These are phyloP conservation scores for Aspergillus asperescens DNA, from an alignment of 495 filamentous ascomycete species.

Conservation along the genomic window DNA sequence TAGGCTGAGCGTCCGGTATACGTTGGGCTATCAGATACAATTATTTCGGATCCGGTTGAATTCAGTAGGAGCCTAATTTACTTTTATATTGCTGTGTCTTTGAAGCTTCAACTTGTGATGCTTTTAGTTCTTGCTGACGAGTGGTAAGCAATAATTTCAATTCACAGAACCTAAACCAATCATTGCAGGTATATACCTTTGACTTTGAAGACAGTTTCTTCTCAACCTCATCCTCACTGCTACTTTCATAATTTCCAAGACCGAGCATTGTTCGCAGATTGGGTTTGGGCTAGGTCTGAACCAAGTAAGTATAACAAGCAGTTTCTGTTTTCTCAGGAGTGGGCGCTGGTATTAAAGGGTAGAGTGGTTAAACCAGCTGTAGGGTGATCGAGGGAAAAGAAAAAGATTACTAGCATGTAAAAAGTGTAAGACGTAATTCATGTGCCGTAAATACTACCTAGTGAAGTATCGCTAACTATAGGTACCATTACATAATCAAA, in stretches of 20 bases:
- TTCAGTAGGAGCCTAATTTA: constrained; percentile 10
- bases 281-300: background rate
- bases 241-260: constrained; percentile 70
- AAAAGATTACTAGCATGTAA: too few relatives aligned
- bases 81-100: constrained; percentile 14
- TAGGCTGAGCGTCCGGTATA: background rate
- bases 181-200: constrained; percentile 18
- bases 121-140: constrained; percentile 11
- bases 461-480: too few relatives aligned
- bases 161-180: background rate
- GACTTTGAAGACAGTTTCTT: constrained; percentile 7
- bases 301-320: background rate
- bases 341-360: too few relatives aligned
- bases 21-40: constrained; percentile 2
- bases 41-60: background rate
- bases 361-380: too few relatives aligned
- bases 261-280: constrained; percentile 49
- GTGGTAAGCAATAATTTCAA: background rate
- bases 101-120: background rate
- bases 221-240: constrained; percentile 64
- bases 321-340: too few relatives aligned
- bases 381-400: too few relatives aligned
- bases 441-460: too few relatives aligned
- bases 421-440: too few relatives aligned
- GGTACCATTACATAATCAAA: constrained; percentile 38